Evolutionary conservation across 805 yeast species (phyloP), one percentile per base, ranked within the genome.

Genomic region (Pichia manshurica): DNA sequence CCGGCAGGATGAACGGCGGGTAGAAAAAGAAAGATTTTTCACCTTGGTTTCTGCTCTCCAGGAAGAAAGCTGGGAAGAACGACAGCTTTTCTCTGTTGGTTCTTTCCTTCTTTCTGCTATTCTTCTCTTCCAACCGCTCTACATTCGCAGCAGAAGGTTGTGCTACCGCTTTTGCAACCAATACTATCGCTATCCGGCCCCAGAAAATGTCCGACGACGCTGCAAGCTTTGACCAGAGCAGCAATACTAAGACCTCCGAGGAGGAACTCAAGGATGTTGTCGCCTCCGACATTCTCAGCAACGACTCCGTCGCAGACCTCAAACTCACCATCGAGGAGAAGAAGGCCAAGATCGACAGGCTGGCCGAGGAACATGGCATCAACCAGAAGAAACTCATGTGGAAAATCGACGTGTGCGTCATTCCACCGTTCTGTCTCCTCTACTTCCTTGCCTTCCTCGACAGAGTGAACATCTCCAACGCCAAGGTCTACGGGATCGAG

Each of bases 401-500:
- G 72, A 84, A 82, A 56, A 70, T 82, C 29, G 91, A 84, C 57
- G 45, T 78, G 1, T 78, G 86, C 52, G 80, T 86, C 35, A 80
- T 85, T 33, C 88, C 91, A 4, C 81, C 88, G n/a, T 82, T 86
- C 53, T 78, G 88, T 59, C 59, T 84, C 28, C 70, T 87, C 37
- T 86, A 87, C 59, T 78, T 87, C 62, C 72, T 86, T 52, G 82
- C 91, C 0, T 86, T 86, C 61, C 66, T 87, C 58, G 95, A 87
- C 62, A 73, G 95, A 64, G 90, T 86, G 52, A 87, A 86, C 64
- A 84, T 87, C 50, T 79, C 90, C 25, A 86, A 87, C 63, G 95
- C 95, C 9, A 79, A 79, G 51, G 77, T 82, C 46, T 85, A 84
- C 59, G 88, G 88, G 12, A 69, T 87, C 68, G 71, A 72, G 22